Conservation (phyloP, 2,329 filamentous ascomycete species). For the Dactylellina sp. region DNA sequence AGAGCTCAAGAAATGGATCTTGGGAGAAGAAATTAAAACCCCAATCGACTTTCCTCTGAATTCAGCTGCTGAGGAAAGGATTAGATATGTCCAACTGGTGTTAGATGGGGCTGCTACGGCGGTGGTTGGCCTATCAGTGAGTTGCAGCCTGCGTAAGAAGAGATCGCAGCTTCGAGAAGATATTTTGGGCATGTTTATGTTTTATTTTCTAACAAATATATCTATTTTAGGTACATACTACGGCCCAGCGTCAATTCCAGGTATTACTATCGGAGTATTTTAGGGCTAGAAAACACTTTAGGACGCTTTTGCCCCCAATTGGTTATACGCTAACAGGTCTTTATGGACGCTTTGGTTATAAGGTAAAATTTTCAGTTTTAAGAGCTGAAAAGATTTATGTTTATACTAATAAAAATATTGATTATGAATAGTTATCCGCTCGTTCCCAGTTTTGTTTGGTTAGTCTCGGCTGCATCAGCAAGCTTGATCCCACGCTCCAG, state of each 20-base stretch:
- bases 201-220: conserved; percentile 5
- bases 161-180: neutral
- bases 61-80: neutral
- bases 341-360: conserved; percentile 5
- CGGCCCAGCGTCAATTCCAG: neutral
- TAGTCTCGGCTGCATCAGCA: conserved; percentile 20
- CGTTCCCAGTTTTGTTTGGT: too few species aligned
- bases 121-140: conserved; percentile 3
- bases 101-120: neutral
- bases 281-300: too few species aligned
- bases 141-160: neutral
- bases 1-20: conserved; percentile 1
- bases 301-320: neutral
- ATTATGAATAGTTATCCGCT: too few species aligned
- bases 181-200: neutral
- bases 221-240: conserved; percentile 11
- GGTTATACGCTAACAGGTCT: conserved; percentile 16
- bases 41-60: conserved; percentile 27
- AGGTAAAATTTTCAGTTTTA: neutral
- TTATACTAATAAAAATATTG: too few species aligned
- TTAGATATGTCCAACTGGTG: conserved; percentile 9
- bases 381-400: too few species aligned
- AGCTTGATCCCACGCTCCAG: neutral
- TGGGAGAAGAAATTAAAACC: neutral
- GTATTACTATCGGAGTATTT: too few species aligned